These are phyloP conservation scores for Didymella glomerata DNA, from an alignment of 2,329 filamentous ascomycete genomes.

Conservation along the genomic window DNA sequence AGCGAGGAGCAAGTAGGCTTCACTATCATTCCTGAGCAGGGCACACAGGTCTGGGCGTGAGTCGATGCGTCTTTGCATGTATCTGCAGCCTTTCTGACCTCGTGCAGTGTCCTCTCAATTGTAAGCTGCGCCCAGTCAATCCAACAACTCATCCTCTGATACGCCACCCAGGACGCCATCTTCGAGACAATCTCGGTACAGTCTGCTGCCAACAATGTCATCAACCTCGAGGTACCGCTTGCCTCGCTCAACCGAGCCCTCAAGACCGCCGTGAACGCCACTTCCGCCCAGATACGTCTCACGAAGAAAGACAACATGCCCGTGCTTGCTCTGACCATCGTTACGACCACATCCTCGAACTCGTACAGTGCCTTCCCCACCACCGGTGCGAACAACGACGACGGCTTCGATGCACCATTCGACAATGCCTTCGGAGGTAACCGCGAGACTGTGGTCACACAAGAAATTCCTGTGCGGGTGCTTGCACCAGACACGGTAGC, in stretches of 20 bases:
- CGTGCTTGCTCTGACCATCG: slow-evolving; percentile 88
- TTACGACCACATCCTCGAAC: slow-evolving; percentile 70
- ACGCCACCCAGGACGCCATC: slow-evolving; percentile 73
- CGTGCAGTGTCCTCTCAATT: slow-evolving; percentile 52
- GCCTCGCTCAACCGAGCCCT: slow-evolving; percentile 88
- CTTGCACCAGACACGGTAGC: slow-evolving; percentile 85
- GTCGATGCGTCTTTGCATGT: slow-evolving; percentile 50
- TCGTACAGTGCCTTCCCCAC: slow-evolving; percentile 52
- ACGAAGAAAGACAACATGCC: slow-evolving; percentile 92
- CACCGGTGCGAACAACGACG: slow-evolving; percentile 33
- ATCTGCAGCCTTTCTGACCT: slow-evolving; percentile 30
- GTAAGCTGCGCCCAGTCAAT: slow-evolving; percentile 48
- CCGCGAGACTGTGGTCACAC: slow-evolving; percentile 90
- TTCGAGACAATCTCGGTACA: slow-evolving; percentile 89
- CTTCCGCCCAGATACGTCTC: slow-evolving; percentile 83
- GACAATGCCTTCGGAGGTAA: slow-evolving; percentile 60
- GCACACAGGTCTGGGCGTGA: slow-evolving; percentile 95
- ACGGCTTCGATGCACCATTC: slow-evolving; percentile 39
- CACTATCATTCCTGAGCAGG: slow-evolving; percentile 92
- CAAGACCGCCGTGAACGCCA: slow-evolving; percentile 82
- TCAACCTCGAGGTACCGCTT: slow-evolving; percentile 96
- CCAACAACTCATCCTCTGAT: slow-evolving; percentile 26
- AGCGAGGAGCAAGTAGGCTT: slow-evolving; percentile 89
- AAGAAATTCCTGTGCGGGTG: slow-evolving; percentile 94
- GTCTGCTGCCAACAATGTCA: slow-evolving; percentile 86